Evolutionary conservation across 2,329 filamentous ascomycete species (phyloP).

Genomic region (Elsinoe batatas): DNA sequence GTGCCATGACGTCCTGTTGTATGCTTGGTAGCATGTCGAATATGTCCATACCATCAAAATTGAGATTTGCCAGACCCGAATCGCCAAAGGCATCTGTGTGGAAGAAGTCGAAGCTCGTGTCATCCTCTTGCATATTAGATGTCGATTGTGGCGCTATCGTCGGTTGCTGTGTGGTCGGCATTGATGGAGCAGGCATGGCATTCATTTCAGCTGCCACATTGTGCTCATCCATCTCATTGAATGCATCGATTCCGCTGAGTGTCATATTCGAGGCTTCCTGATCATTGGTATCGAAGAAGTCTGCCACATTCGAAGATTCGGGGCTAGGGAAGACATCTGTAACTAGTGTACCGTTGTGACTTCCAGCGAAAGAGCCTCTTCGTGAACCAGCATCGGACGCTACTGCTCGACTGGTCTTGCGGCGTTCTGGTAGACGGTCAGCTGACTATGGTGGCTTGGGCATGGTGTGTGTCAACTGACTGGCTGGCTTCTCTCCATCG

Average conservation of each 20-base stretch:
- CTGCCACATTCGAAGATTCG: slow-evolving; percentile 1
- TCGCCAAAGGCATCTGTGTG: slow-evolving; percentile 5
- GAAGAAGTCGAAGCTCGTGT: not conserved
- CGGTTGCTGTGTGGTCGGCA: not conserved
- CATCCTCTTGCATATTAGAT: not conserved
- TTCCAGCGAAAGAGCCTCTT: not conserved
- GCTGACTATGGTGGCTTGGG: not conserved
- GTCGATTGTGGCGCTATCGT: not conserved
- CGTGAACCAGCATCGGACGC: not conserved
- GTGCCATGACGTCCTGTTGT: slow-evolving; percentile 9
- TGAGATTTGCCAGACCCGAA: not conserved
- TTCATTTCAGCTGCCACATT: not conserved
- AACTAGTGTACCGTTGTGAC: not conserved
- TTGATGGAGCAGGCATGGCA: not conserved
- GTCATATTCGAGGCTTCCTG: not conserved
- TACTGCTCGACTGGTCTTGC: not conserved
- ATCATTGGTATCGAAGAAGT: not conserved
- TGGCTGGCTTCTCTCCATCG: slow-evolving; percentile 7
- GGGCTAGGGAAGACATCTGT: slow-evolving; percentile 4
- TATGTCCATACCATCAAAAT: slow-evolving; percentile 8
- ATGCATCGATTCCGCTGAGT: not conserved
- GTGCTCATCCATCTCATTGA: not conserved
- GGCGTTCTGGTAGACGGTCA: not conserved
- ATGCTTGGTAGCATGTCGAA: slow-evolving; percentile 4
- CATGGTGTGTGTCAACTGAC: not conserved